These are phyloP conservation scores for Emmonsiellopsis sp. DNA, from an alignment of 2,329 filamentous ascomycete species.

Conservation along the genomic window DNA sequence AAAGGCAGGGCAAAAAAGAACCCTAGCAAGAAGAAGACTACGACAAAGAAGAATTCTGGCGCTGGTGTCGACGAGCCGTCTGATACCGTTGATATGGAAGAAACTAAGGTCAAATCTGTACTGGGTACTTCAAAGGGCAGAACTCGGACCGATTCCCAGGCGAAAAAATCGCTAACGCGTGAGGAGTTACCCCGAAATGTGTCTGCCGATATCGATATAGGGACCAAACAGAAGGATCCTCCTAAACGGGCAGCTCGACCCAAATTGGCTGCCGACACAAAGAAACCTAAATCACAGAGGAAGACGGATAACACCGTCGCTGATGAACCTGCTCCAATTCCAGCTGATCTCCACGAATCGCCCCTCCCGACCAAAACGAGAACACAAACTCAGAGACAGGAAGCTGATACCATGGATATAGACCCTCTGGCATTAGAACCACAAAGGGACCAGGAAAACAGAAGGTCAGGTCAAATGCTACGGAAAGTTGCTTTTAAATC, in stretches of 20 bases:
- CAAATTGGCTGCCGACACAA: neutral
- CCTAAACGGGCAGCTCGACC: neutral
- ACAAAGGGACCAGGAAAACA: neutral
- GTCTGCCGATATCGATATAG: too few species aligned
- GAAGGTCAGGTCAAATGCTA: neutral
- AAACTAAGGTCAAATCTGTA: neutral
- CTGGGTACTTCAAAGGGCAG: too few species aligned
- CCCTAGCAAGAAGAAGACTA: conserved; percentile 8
- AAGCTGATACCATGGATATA: neutral
- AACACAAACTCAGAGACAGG: neutral
- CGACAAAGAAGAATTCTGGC: conserved; percentile 7
- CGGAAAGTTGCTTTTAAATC: conserved; percentile 1
- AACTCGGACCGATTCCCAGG: too few species aligned
- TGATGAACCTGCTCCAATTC: neutral
- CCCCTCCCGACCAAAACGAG: neutral
- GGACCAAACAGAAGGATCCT: too few species aligned
- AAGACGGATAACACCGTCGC: neutral
- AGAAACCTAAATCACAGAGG: neutral
- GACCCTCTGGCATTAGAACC: neutral
- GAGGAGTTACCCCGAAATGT: too few species aligned
- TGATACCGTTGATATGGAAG: neutral
- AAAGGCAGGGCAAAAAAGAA: conserved; percentile 14
- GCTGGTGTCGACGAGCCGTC: neutral
- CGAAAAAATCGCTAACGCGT: too few species aligned
- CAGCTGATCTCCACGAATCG: neutral